Base-by-base conservation (phyloP, 768 basidiomycete genomes). In the Agrocybe pediades region DNA sequence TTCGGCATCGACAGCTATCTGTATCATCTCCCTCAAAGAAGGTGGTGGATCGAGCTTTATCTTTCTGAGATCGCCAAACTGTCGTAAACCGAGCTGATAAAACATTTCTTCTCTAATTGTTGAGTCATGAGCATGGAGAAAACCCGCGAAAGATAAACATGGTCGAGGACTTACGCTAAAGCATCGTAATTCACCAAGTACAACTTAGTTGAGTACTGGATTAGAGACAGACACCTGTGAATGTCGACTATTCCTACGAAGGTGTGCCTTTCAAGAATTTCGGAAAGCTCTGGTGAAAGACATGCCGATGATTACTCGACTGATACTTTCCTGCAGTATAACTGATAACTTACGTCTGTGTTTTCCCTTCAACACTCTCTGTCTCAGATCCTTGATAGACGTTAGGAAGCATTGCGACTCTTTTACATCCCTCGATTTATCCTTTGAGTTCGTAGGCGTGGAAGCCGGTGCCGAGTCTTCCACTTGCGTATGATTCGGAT, bases 181-280 rank as follows among this genome's bases (percentile, higher is more conserved):
- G 86, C 74, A 23, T 83, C 86, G 62, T 98, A 90, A 57, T 97
- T 92, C 53, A 97, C 79, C 11, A 98, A 79, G 68, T 93, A 99
- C 1, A 99, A 73, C 57, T 93, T 90, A 0, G 92, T 97, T 23
- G 85, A 81, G 65, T 92, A 83, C 67, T 98, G 97, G 2, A 99
- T 75, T 26, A 98, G 71, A 2, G 94, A 90, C 2, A 94, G 74
- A 60, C 85, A 88, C 24, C 83, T 80, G 20, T 80, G 65, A 8
- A 85, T 70, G 64, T 96, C 94, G 7, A 94, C 91, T 30, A 98
- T 85, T 2, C 96, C 95, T 26, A 98, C 94, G 62, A 97, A 97
- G 0, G 85, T 89, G 63, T 97, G 93, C 45, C 91, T 87, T 58
- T 86, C 80, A 26, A 98, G 64, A 42, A 98, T 90, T 63, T 93